These are phyloP conservation scores for Austropuccinia psidii DNA, from an alignment of 1,284 basidiomycete genomes.

Conservation along the genomic window DNA sequence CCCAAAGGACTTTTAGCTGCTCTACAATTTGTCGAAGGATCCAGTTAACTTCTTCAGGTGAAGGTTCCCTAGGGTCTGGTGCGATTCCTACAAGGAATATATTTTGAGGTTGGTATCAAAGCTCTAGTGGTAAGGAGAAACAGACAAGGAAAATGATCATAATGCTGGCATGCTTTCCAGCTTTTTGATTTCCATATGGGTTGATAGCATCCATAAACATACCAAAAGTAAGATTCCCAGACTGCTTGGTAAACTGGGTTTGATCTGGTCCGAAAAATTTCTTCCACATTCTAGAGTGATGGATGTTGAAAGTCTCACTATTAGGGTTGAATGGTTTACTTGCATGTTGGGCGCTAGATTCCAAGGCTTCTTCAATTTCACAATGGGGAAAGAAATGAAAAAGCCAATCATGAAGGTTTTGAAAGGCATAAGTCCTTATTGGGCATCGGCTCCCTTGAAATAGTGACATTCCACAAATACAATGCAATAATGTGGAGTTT, in stretches of 20 bases:
- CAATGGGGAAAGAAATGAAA: neutral
- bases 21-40: conserved; percentile 46
- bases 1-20: conserved; percentile 45
- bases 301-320: neutral
- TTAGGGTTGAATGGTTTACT: neutral
- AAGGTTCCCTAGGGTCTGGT: conserved; percentile 43
- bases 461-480: neutral
- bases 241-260: neutral
- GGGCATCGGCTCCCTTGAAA: neutral
- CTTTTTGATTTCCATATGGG: neutral
- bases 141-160: neutral
- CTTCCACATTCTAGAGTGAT: neutral
- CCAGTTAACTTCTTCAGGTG: conserved; percentile 43
- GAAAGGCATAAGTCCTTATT: neutral
- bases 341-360: neutral
- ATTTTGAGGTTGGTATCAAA: neutral
- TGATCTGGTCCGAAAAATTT: neutral
- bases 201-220: neutral
- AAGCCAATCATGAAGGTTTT: conserved; percentile 1
- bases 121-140: neutral
- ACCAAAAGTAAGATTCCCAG: neutral
- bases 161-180: neutral
- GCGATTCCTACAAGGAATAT: conserved; percentile 49
- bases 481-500: no score
- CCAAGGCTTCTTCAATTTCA: conserved; percentile 5